A percentile compares a stretch with the other conserved stretches of the same genome.
Evolutionary conservation across 2,329 filamentous ascomycete species (phyloP).

Genomic region (Sporothrix dimorphospora): DNA sequence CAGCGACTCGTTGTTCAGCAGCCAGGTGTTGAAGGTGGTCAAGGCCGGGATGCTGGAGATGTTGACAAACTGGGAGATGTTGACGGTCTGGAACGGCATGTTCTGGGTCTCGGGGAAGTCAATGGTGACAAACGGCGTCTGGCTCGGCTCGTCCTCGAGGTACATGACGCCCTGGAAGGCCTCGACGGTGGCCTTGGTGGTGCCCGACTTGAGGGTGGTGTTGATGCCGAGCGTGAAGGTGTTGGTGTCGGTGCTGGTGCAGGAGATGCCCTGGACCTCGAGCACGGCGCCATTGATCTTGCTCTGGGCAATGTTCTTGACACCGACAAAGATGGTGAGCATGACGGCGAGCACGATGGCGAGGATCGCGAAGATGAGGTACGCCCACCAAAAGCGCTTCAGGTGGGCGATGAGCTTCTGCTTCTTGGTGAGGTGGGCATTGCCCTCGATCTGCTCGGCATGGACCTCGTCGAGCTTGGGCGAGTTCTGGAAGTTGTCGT

Average conservation of each 20-base stretch:
- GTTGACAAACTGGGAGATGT: conserved; percentile 53
- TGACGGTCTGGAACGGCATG: conserved; percentile 54
- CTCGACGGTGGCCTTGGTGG: conserved; percentile 56
- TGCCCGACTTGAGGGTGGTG: conserved; percentile 57
- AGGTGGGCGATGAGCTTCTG: conserved; percentile 44
- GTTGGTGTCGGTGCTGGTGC: conserved; percentile 51
- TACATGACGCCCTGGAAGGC: conserved; percentile 58
- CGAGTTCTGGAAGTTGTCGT: not conserved
- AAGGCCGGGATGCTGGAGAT: conserved; percentile 55
- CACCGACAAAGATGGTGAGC: conserved; percentile 59
- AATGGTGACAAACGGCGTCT: conserved; percentile 55
- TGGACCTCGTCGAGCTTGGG: not conserved
- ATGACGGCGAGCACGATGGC: conserved; percentile 60
- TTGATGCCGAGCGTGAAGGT: conserved; percentile 58
- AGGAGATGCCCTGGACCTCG: conserved; percentile 54
- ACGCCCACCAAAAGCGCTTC: conserved; percentile 64
- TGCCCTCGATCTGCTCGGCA: not conserved
- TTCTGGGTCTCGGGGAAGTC: conserved; percentile 56
- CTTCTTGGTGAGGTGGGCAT: not conserved
- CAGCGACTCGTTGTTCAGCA: conserved; percentile 55
- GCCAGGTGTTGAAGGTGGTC: conserved; percentile 58
- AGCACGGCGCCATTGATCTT: conserved; percentile 59
- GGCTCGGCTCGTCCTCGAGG: conserved; percentile 52
- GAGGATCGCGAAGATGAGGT: conserved; percentile 55
- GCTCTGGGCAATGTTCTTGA: conserved; percentile 60